Conservation (phyloP, 495 filamentous ascomycete genomes). For the Achaetomiella virescens region DNA sequence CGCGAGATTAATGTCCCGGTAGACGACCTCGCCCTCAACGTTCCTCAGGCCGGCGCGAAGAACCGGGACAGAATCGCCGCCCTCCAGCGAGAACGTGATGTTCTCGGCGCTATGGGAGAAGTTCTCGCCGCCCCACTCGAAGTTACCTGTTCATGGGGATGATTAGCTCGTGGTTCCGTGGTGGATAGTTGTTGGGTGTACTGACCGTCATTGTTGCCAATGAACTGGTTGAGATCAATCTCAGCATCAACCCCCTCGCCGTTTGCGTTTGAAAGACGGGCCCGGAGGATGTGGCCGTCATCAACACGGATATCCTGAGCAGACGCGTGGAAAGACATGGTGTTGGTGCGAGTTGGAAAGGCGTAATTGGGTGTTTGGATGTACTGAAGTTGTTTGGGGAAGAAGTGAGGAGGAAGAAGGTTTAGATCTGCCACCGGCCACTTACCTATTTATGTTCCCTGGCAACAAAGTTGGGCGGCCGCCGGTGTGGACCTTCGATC, state of each 20-base stretch:
- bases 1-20: constrained; percentile 24
- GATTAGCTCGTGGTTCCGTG: background rate
- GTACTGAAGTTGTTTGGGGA: background rate
- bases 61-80: constrained; percentile 28
- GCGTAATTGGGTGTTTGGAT: background rate
- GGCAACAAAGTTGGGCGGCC: background rate
- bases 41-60: constrained; percentile 24
- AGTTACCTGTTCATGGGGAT: constrained; percentile 28
- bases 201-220: constrained; percentile 45
- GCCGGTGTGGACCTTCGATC: background rate
- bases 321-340: constrained; percentile 39
- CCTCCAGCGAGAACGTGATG: constrained; percentile 38
- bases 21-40: constrained; percentile 2
- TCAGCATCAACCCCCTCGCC: constrained; percentile 31
- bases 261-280: constrained; percentile 23
- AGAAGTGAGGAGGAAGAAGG: background rate
- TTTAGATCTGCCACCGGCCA: background rate
- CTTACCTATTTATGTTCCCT: constrained; percentile 5
- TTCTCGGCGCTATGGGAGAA: constrained; percentile 37
- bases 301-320: constrained; percentile 35
- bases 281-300: constrained; percentile 39
- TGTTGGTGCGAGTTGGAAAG: background rate
- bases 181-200: background rate
- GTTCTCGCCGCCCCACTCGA: constrained; percentile 40
- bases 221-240: constrained; percentile 35